Conservation (phyloP, 768 basidiomycete genomes). For the Boletus sp. region DNA sequence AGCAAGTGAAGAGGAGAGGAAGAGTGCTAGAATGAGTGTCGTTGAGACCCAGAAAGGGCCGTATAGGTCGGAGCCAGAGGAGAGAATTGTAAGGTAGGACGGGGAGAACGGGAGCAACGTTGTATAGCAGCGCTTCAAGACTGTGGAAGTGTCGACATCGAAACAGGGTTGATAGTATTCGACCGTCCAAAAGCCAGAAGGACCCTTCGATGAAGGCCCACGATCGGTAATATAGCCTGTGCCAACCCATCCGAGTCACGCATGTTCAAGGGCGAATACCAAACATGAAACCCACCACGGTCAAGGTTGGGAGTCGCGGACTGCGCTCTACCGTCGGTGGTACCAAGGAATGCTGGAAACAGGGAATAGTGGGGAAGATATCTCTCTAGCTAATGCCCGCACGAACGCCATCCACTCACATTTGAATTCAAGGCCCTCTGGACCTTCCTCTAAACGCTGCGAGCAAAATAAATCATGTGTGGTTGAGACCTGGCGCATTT, state of each 20-base stretch:
- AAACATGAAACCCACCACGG: slow-evolving; percentile 40
- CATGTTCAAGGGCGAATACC: not conserved
- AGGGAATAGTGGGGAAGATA: not conserved
- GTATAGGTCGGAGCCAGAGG: slow-evolving; percentile 60
- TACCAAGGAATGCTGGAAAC: slow-evolving; percentile 54
- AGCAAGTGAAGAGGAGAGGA: slow-evolving; percentile 90
- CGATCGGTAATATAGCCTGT: slow-evolving; percentile 67
- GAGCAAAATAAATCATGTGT: not conserved
- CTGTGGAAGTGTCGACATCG: slow-evolving; percentile 81
- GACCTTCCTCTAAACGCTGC: slow-evolving; percentile 63
- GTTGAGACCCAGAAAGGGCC: slow-evolving; percentile 99
- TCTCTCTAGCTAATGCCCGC: not conserved
- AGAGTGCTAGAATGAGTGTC: slow-evolving; percentile 89
- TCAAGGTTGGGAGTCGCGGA: slow-evolving; percentile 40
- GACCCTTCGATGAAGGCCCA: slow-evolving; percentile 41
- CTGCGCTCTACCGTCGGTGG: slow-evolving; percentile 26
- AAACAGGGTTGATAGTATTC: slow-evolving; percentile 90
- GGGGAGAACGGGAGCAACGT: slow-evolving; percentile 74
- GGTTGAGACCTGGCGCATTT: not conserved
- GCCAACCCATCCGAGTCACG: not conserved
- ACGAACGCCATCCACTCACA: slow-evolving; percentile 38
- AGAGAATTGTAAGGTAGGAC: slow-evolving; percentile 61
- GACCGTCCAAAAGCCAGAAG: slow-evolving; percentile 70
- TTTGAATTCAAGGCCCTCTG: slow-evolving; percentile 71
- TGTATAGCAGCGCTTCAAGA: slow-evolving; percentile 71